Conservation (phyloP, 1,139 yeast genomes). For the Sugiyamaella grinbergsii region DNA sequence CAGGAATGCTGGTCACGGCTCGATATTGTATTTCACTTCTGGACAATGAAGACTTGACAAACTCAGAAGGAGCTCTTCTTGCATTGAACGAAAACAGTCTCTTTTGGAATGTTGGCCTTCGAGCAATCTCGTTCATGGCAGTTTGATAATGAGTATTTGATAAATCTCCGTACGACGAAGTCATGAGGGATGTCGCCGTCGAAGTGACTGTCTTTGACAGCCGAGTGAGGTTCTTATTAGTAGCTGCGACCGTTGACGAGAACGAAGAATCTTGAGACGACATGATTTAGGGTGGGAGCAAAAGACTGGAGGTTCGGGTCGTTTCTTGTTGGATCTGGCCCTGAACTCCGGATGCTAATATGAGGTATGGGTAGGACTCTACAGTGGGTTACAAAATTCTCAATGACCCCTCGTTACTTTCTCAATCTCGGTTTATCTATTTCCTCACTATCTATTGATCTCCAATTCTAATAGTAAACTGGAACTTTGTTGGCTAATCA, state of each 20-base stretch:
- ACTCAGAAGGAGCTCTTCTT: conserved; percentile 47
- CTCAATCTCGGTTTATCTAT: too few relatives aligned
- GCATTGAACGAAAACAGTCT: conserved; percentile 43
- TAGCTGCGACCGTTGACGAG: conserved; percentile 43
- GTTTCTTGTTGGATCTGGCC: too few relatives aligned
- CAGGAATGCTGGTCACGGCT: conserved; percentile 54
- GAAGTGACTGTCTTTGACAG: conserved; percentile 45
- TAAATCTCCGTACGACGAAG: conserved; percentile 45
- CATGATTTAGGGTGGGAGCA: too few relatives aligned
- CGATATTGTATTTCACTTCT: conserved; percentile 37
- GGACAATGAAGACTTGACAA: conserved; percentile 39
- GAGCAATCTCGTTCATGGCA: conserved; percentile 51
- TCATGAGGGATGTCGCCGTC: conserved; percentile 43
- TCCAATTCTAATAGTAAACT: too few relatives aligned
- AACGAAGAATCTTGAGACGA: conserved; percentile 28
- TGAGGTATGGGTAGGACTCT: too few relatives aligned
- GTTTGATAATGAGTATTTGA: conserved; percentile 49
- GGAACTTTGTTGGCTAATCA: too few relatives aligned
- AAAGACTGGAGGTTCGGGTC: too few relatives aligned
- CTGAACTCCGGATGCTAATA: too few relatives aligned
- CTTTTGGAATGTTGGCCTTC: conserved; percentile 43
- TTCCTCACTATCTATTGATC: too few relatives aligned
- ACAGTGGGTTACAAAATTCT: too few relatives aligned
- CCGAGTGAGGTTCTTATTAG: conserved; percentile 43
- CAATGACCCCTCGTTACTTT: too few relatives aligned